phyloP scores from a whole-genome alignment of 192 early-diverging fungal species.

The Linnemannia schmuckeri region DNA sequence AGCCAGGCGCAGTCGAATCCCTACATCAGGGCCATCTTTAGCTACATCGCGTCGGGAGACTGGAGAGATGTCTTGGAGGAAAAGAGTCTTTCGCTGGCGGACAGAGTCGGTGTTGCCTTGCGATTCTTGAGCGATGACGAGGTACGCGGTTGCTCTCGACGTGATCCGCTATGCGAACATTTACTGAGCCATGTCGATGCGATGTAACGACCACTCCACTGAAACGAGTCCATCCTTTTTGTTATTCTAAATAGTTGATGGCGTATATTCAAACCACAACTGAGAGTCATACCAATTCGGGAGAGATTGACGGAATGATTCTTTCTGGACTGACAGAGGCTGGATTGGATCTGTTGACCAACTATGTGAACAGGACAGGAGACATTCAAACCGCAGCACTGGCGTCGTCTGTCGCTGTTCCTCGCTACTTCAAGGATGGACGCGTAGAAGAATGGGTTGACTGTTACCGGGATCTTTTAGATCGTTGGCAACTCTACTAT shows the following conservation, averaged over 20 bases:
- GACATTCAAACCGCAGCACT: slow-evolving; percentile 94
- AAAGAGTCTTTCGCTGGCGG: slow-evolving; percentile 77
- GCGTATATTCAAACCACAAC: slow-evolving; percentile 71
- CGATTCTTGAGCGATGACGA: slow-evolving; percentile 86
- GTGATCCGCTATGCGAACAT: not conserved
- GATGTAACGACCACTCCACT: not conserved
- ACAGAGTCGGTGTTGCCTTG: slow-evolving; percentile 87
- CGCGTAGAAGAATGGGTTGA: slow-evolving; percentile 82
- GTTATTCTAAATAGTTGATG: slow-evolving; percentile 61
- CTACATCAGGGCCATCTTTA: slow-evolving; percentile 90
- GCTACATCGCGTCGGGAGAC: slow-evolving; percentile 84
- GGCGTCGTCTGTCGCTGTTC: slow-evolving; percentile 72
- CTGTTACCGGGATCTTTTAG: slow-evolving; percentile 87
- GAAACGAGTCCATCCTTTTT: not conserved
- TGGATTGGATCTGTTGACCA: slow-evolving; percentile 81
- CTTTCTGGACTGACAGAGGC: slow-evolving; percentile 82
- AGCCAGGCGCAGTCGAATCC: slow-evolving; percentile 74
- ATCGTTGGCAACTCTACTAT: slow-evolving; percentile 90
- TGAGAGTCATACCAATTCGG: slow-evolving; percentile 66
- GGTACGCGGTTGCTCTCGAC: slow-evolving; percentile 46
- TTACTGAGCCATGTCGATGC: not conserved
- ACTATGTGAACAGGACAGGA: slow-evolving; percentile 85
- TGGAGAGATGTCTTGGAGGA: slow-evolving; percentile 86
- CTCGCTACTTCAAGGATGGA: slow-evolving; percentile 68
- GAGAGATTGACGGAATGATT: slow-evolving; percentile 86